phyloP scores from a whole-genome alignment of 169 alveolate species.

The Sarcocystis neurona region DNA sequence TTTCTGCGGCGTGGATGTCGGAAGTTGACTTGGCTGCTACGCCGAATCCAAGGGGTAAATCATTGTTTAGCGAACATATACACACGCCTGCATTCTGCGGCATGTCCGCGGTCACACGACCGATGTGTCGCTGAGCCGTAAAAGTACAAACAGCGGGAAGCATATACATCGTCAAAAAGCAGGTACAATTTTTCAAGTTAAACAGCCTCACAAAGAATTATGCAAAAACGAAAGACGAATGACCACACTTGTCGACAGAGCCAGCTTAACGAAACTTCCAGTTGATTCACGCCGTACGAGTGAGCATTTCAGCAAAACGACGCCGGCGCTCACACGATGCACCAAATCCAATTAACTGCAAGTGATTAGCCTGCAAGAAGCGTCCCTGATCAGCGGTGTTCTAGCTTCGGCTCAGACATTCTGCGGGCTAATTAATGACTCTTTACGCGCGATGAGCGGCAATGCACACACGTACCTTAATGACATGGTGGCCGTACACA shows the following conservation, averaged over 20 bases:
- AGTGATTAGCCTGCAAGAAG: too few species aligned
- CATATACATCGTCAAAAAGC: neutral
- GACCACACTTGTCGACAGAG: too few species aligned
- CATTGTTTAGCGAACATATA: constrained; percentile 61
- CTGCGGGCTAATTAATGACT: neutral
- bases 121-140: constrained; percentile 81
- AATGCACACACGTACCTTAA: constrained; percentile 70
- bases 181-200: neutral
- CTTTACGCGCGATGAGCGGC: neutral
- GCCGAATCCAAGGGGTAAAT: constrained; percentile 88
- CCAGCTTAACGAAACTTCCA: too few species aligned
- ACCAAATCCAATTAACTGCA: too few species aligned
- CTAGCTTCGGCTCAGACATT: too few species aligned
- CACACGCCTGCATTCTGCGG: constrained; percentile 67
- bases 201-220: neutral
- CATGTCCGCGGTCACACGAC: constrained; percentile 71
- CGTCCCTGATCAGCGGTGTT: too few species aligned
- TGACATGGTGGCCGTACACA: constrained; percentile 92
- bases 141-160: neutral
- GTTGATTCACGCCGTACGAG: too few species aligned
- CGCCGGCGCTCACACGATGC: too few species aligned
- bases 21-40: constrained; percentile 87
- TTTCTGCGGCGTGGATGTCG: constrained; percentile 86
- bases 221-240: too few species aligned
- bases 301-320: too few species aligned